phyloP scores from a whole-genome alignment of 208 protist genomes.

The Willaertia magna region DNA sequence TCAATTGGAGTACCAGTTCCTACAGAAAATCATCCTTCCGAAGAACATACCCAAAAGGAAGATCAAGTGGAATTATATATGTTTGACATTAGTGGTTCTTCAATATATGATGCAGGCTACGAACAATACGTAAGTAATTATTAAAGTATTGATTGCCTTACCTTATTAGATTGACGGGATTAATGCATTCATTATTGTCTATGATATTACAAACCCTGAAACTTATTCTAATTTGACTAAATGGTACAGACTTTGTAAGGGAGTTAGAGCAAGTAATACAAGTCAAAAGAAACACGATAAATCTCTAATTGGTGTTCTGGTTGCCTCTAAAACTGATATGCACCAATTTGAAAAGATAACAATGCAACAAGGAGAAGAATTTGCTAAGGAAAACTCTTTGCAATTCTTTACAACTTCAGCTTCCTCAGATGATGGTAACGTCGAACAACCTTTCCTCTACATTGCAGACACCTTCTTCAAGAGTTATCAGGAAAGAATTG shows the following conservation, averaged over 20 bases:
- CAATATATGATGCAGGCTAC: not conserved
- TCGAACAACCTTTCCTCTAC: not conserved
- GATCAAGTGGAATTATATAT: not conserved
- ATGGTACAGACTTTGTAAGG: not conserved
- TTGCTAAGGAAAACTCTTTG: not conserved
- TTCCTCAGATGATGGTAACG: not conserved
- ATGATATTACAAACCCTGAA: not conserved
- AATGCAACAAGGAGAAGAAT: not conserved
- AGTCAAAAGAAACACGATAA: not conserved
- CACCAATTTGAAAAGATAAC: not conserved
- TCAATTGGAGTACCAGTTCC: not conserved
- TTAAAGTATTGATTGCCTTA: not conserved
- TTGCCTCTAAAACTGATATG: not conserved
- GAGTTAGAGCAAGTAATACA: not conserved
- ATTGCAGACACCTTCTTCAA: not conserved
- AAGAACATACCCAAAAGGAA: not conserved
- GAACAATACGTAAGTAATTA: not conserved
- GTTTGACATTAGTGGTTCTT: not conserved
- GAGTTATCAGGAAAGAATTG: not conserved
- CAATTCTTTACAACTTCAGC: not conserved
- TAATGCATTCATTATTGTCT: conserved; percentile 2
- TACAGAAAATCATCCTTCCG: not conserved
- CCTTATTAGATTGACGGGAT: not conserved
- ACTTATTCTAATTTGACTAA: not conserved
- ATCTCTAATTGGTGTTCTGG: not conserved